Base-by-base conservation (phyloP, 2,329 filamentous ascomycete genomes). In the Aspergillus novoparasiticus region DNA sequence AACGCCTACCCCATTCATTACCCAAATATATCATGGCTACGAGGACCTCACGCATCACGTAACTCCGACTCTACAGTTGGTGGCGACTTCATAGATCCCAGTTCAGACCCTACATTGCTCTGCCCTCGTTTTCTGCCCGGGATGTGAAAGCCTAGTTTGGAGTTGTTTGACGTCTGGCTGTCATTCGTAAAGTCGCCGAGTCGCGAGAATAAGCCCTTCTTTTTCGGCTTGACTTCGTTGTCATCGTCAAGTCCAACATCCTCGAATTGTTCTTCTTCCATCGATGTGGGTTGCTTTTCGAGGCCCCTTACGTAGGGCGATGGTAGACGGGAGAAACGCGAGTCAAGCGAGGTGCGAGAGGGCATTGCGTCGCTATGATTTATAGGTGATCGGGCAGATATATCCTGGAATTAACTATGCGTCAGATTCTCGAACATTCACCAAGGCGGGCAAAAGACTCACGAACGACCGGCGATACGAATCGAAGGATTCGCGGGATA, bases 381-480 rank as follows among this genome's bases (percentile, higher is more conserved):
- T 60, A 97, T 81, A 10, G 93, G 94, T 45, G 93, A 95, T 66
- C 89, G 89, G 45, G 94, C 94, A 57, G 90, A 94, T 64, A 98
- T 96, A 75, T 98, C 94, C 94, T 96, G 72, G 63, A 34, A 43
- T 16, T 26, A 19, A 48, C 19, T 11, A 45, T 32, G 62, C 68
- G 62, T 70, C 63, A 67, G 61, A 16, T 34, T 14, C 6, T 30
- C 16, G 26, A 30, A 30, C 19, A 16, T 26, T 23, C 8, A 16
- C 26, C 6, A 2, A 41, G 62, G 23, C 45, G 64, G 66, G 36
- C 69, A 19, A 48, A 57, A 36, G 45, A 84, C 90, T 71, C 86
- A 97, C 94, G 82, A 98, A 98, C 67, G 94, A 97, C 72, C 95
- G 89, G 67, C 95, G 86, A 80, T 98, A 98, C 3, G 94, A 97